Conservation (phyloP, 768 basidiomycete species). For the Trametes elegans region DNA sequence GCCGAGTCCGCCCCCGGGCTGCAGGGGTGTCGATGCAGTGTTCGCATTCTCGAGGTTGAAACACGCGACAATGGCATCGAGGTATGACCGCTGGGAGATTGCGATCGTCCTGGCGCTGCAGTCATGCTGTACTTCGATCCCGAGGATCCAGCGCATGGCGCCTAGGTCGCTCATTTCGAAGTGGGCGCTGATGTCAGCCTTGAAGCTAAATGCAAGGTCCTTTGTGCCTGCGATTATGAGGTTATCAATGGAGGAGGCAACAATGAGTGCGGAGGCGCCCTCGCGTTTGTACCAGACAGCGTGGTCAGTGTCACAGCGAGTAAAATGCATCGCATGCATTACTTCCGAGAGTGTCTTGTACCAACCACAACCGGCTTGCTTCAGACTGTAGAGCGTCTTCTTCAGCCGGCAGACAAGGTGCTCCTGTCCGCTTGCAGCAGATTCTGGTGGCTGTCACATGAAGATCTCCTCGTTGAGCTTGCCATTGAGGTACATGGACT, state of each 20-base stretch:
- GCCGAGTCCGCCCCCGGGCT: neutral
- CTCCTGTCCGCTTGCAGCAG: neutral
- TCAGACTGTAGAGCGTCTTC: constrained; percentile 17
- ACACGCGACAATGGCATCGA: constrained; percentile 29
- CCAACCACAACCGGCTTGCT: constrained; percentile 20
- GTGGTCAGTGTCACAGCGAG: constrained; percentile 3
- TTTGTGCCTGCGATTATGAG: neutral
- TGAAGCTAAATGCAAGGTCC: neutral
- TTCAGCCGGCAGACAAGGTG: neutral
- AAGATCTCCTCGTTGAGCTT: constrained; percentile 28
- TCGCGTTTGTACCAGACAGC: neutral
- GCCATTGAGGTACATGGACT: constrained; percentile 21
- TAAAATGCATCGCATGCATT: constrained; percentile 15
- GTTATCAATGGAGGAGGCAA: constrained; percentile 21
- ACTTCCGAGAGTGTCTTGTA: constrained; percentile 9
- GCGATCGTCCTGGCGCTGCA: constrained; percentile 21
- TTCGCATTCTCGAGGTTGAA: constrained; percentile 29
- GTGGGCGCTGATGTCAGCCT: neutral
- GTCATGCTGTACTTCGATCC: constrained; percentile 20
- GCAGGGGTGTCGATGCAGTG: constrained; percentile 26
- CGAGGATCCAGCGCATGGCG: constrained; percentile 20
- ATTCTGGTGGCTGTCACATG: constrained; percentile 24
- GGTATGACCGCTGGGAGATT: constrained; percentile 33
- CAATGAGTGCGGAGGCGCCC: neutral
- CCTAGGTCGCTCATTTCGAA: constrained; percentile 21